phyloP scores from a whole-genome alignment of 2,329 filamentous ascomycete species.

The Arthroderma sp. region DNA sequence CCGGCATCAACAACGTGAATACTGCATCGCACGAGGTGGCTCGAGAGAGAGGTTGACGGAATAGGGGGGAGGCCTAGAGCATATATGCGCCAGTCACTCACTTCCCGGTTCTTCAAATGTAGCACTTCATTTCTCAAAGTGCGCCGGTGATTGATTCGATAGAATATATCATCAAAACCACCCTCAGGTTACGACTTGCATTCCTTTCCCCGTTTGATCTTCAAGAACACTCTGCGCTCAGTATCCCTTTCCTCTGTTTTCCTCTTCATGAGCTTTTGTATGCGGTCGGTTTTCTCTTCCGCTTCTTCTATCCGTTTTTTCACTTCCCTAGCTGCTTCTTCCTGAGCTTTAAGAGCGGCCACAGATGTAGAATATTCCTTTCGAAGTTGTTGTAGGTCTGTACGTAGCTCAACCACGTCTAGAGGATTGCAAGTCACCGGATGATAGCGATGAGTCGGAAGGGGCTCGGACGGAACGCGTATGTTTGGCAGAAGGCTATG shows the following conservation, averaged over 20 bases:
- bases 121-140: no score
- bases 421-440: conserved; percentile 27
- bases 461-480: conserved; percentile 23
- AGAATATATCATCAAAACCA: neutral
- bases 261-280: conserved; percentile 29
- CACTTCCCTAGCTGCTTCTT: conserved; percentile 24
- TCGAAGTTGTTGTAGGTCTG: conserved; percentile 23
- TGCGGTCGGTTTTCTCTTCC: conserved; percentile 25
- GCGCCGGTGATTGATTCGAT: no score
- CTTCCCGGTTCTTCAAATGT: no score
- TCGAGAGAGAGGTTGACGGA: no score
- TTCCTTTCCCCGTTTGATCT: conserved; percentile 27
- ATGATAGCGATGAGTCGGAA: conserved; percentile 24
- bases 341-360: conserved; percentile 25
- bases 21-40: no score
- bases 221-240: conserved; percentile 30
- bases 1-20: no score
- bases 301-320: conserved; percentile 25
- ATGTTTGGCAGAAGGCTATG: conserved; percentile 27
- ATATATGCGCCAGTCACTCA: no score
- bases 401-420: conserved; percentile 17
- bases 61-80: no score
- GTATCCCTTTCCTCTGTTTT: conserved; percentile 30
- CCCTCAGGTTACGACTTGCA: conserved; percentile 4
- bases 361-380: conserved; percentile 24